A percentile compares a stretch with the other conserved stretches of the same genome.
phyloP scores from a whole-genome alignment of 2,329 filamentous ascomycete genomes.

The Didymosphaeria variabile region DNA sequence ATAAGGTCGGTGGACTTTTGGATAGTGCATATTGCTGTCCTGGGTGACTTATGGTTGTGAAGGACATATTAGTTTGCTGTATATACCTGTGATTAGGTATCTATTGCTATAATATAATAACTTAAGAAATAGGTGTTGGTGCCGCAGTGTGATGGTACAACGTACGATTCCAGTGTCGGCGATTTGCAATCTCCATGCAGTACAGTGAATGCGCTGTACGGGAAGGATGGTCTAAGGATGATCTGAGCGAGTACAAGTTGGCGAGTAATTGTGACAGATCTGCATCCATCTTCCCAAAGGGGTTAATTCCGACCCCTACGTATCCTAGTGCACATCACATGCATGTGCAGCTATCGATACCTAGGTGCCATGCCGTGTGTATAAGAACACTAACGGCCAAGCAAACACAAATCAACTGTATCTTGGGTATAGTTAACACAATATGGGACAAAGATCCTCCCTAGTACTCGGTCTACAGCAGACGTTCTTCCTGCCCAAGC shows the following conservation, averaged over 20 bases:
- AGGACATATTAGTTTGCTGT: background rate
- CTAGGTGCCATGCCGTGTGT: too few relatives aligned
- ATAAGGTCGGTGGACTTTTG: background rate
- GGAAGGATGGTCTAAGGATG: too few relatives aligned
- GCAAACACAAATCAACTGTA: too few relatives aligned
- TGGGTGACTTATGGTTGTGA: background rate
- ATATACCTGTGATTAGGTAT: background rate
- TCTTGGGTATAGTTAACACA: background rate
- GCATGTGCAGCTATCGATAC: too few relatives aligned
- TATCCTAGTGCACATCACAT: too few relatives aligned
- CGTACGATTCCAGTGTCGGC: too few relatives aligned
- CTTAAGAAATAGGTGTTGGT: background rate
- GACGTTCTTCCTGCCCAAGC: slow-evolving; percentile 38
- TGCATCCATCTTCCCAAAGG: too few relatives aligned
- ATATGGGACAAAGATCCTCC: slow-evolving; percentile 1
- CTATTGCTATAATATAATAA: background rate
- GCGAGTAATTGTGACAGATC: too few relatives aligned
- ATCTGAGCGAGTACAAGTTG: too few relatives aligned
- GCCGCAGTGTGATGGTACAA: background rate
- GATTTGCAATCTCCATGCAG: background rate
- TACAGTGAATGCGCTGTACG: background rate
- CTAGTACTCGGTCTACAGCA: background rate
- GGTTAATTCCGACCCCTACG: too few relatives aligned
- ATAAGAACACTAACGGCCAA: too few relatives aligned
- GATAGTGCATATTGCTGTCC: background rate